Base-by-base conservation (phyloP, 192 early-diverging fungal genomes). In the Cetraspora pellucida region DNA sequence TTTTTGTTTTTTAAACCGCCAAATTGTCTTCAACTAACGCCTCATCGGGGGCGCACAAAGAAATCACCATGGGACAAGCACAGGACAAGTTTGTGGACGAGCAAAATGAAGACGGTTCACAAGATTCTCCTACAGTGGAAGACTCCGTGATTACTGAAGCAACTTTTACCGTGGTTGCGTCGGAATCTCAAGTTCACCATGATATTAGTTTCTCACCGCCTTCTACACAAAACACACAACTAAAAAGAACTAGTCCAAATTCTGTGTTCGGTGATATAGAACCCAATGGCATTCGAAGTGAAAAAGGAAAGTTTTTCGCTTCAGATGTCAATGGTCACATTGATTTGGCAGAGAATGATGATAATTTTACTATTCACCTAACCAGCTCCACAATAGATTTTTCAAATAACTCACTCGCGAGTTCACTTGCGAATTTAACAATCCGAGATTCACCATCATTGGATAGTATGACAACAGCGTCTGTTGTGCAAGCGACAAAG, bases 1-100 rank as follows among this genome's bases (percentile, higher is more conserved):
- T 65, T 65, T n/a, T 60, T 13, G n/a, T 31, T 31, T 37, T 65
- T 65, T 55, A 72, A 57, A 55, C 52, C 70, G 70, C 37, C 70
- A 72, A 72, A 72, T 52, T 72, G 70, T 43, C 70, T 52, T 52
- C 70, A 72, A 52, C 31, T 30, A 37, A 52, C 70, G 70, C 52
- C 70, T 72, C 70, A 55, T 55, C 70, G 55, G 52, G 70, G 70
- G 45, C 49, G 46, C 54, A 44, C 23, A 55, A 52, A n/a, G 52
- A 43, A 55, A 72, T 45, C 47, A 72, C 30, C 27, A 72, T 72
- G 70, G 70, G 70, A 52, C 70, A 72, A 57, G 19, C 70, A 21
- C 70, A 72, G 31, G 70, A 44, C 49, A 47, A 52, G 31, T 31
- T 57, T 47, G 30, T 25, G 31, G 31, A 45, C 10, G 37, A 57